Evolutionary conservation across 1,139 yeast genomes (phyloP), one percentile per base, ranked within the genome.

Genomic region (Casaregolazyma lundiana): DNA sequence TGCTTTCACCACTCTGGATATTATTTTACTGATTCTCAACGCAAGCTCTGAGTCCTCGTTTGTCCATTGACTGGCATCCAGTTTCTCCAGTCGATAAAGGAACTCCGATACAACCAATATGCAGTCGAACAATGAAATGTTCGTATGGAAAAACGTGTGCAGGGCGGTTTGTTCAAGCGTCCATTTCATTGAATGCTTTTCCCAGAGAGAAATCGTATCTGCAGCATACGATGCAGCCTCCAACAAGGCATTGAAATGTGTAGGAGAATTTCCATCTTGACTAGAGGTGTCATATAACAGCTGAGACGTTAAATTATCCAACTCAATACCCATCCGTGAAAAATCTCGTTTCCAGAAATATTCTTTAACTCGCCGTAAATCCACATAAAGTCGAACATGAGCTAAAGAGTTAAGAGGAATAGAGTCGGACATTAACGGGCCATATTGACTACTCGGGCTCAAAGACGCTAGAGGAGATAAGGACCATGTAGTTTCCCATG

Each of bases 401-500:
- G 70, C 70, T 38, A 68, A 55, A 2, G 70, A 65, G 4, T 66
- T 62, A 44, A 68, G 52, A 3, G 71, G 71, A 21, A 68, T 68
- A 8, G 70, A 65, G 47, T 68, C 72, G 30, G 67, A 61, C 68
- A 68, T 67, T 17, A 68, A 53, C 1, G 70, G 69, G 1, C 71
- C 71, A 44, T 58, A 60, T 45, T 61, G 60, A 15, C 65, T 60
- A 45, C 58, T 57, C 7, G 71, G 70, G 16, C 60, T 59, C 34
- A 68, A 56, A 2, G 70, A 62, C 2, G 72, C 70, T 42, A 64
- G 54, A 1, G 70, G 70, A 2, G 66, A 62, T 20, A 62, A 50
- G 9, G 68, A 59, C 72, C 72, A 68, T 2, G 69, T 61, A 1
- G 68, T 61, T 43, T 68, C 72, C 72, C 72, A 68, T 0, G 69